Evolutionary conservation across 805 yeast genomes (phyloP), one percentile per base, ranked within the genome.

Genomic region (Wickerhamomyces subpelliculosus): DNA sequence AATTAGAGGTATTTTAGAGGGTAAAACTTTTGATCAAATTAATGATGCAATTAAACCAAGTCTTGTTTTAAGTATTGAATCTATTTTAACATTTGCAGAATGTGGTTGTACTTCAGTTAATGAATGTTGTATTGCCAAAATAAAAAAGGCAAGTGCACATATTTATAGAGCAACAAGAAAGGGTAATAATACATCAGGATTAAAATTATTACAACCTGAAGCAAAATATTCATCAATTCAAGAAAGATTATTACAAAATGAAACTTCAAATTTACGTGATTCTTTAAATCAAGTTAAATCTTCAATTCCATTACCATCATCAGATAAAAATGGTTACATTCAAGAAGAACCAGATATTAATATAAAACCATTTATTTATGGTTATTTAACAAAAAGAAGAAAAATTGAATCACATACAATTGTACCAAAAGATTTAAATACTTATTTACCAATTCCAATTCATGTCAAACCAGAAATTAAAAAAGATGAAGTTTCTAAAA

Each of bases 61-160:
- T 14, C 52, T 84, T 33, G 73, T 83, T 2, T 68, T 77, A 20
- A 75, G 84, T 7, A 65, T 82, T 19, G 87, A 80, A 45, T 72
- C 77, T 5, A 63, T 84, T 10, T 58, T 80, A 34, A 72, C 77
- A 40, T 70, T 76, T 38, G 73, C 73, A 16, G 87, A 80, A 38
- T 84, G 94, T 61, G 77, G 73, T 1, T 73, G 85, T 41, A 44
- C 61, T 8, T 61, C 75, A 5, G 61, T 60, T 27, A 57, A 58
- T 23, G 77, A 72, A 16, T 83, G 90, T 59, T 62, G 70, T 18
- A 60, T 83, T 10, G 64, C 69, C 40, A 80, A 77, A 48, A 72
- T 80, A 5, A 79, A 77, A 51, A 80, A 78, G 48, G 75, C 75
- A 18, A 73, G 80, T 2, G 71, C 80, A 2, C 71, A 75, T 45